Percentiles rank a stretch among this genome's conserved stretches.
Conservation (phyloP, 2,329 filamentous ascomycete species). For the Penicillium sp. region DNA sequence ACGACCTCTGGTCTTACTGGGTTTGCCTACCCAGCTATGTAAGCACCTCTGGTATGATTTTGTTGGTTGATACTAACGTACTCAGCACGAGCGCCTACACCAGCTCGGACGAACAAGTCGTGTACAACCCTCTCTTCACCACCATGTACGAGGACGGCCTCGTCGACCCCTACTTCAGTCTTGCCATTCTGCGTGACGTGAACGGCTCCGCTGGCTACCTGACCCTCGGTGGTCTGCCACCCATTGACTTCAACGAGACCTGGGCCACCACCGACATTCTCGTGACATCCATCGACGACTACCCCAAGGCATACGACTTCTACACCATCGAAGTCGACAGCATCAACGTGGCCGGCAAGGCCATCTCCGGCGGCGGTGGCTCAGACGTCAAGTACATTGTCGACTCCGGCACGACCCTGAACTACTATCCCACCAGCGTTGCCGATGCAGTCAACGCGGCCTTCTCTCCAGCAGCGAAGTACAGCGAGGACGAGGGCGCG, state of each 20-base stretch:
- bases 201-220: conserved; percentile 37
- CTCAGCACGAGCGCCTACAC: conserved; percentile 19
- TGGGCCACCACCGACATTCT: conserved; percentile 27
- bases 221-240: conserved; percentile 49
- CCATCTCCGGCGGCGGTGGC: conserved; percentile 13
- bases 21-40: conserved; percentile 47
- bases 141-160: conserved; percentile 45
- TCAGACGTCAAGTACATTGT: conserved; percentile 17
- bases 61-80: conserved; percentile 16
- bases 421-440: conserved; percentile 38
- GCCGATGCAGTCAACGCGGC: conserved; percentile 38
- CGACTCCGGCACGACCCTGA: conserved; percentile 27
- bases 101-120: conserved; percentile 17
- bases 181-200: conserved; percentile 42
- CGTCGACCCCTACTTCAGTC: conserved; percentile 45
- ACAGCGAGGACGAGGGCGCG: conserved; percentile 22
- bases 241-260: conserved; percentile 32
- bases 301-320: conserved; percentile 16
- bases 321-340: conserved; percentile 20
- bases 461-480: conserved; percentile 42
- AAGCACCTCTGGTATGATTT: conserved; percentile 23
- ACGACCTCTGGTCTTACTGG: conserved; percentile 49
- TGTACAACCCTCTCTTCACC: conserved; percentile 51
- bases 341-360: conserved; percentile 13
- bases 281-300: conserved; percentile 16